Conservation (phyloP, 2,329 filamentous ascomycete species). For the Periconia digitata region DNA sequence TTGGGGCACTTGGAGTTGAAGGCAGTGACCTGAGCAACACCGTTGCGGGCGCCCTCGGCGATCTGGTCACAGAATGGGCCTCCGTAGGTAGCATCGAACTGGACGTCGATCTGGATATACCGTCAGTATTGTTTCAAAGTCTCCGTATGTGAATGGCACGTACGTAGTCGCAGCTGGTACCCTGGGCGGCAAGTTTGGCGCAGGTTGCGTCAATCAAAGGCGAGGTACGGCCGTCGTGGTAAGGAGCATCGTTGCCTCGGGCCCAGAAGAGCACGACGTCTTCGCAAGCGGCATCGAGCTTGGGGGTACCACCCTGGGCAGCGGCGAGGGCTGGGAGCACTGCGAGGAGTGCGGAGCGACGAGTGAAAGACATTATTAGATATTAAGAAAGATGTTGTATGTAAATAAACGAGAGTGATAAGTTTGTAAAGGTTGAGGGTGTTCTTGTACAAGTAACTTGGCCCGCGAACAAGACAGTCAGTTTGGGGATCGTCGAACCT, state of each 20-base stretch:
- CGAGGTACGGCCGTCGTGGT: conserved; percentile 24
- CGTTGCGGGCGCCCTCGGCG: conserved; percentile 21
- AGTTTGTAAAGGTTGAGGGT: background rate
- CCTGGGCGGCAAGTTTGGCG: conserved; percentile 19
- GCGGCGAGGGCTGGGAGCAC: conserved; percentile 25
- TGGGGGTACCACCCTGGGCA: conserved; percentile 30
- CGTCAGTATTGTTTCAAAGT: too few species aligned
- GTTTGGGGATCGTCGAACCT: background rate
- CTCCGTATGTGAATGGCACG: too few species aligned
- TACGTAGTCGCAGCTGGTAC: conserved; percentile 24
- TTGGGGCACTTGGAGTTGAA: conserved; percentile 58
- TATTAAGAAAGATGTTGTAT: conserved; percentile 33
- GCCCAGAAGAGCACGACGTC: conserved; percentile 26
- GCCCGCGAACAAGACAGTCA: background rate
- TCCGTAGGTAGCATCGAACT: conserved; percentile 15
- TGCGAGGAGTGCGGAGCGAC: conserved; percentile 24
- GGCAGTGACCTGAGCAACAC: conserved; percentile 49
- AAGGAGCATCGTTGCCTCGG: conserved; percentile 26
- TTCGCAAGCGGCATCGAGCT: conserved; percentile 25
- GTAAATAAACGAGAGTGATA: conserved; percentile 8
- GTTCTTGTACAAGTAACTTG: background rate
- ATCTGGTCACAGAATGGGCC: conserved; percentile 22
- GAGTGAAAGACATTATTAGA: conserved; percentile 30
- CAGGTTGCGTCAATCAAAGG: conserved; percentile 23
- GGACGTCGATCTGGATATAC: conserved; percentile 16